phyloP scores from a whole-genome alignment of 305 asterid species.

The Stenogyne calaminthoides region DNA sequence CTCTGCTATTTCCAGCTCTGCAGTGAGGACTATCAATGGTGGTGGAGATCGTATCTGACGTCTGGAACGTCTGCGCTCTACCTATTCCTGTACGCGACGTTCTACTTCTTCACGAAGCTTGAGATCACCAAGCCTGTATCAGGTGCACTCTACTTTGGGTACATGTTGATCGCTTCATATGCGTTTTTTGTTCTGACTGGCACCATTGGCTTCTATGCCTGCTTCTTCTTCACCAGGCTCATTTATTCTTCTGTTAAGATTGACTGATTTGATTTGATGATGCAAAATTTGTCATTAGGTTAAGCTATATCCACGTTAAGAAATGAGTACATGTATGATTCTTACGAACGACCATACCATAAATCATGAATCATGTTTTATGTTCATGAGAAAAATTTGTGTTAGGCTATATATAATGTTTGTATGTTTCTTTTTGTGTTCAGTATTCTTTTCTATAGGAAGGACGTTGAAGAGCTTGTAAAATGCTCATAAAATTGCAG shows the following conservation, averaged over 20 bases:
- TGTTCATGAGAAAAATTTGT: not conserved
- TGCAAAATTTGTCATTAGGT: not conserved
- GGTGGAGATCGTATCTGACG: conserved; percentile 81
- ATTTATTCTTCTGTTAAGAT: conserved; percentile 78
- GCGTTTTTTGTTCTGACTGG: conserved; percentile 71
- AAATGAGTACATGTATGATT: conserved; percentile 28
- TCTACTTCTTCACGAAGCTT: conserved; percentile 76
- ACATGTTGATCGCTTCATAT: conserved; percentile 68
- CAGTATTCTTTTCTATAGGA: conserved; percentile 17
- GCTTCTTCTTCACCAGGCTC: conserved; percentile 74
- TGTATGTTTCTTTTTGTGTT: no score
- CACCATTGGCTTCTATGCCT: conserved; percentile 70
- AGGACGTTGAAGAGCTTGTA: conserved; percentile 7
- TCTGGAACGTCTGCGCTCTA: conserved; percentile 78
- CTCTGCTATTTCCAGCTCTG: conserved; percentile 79
- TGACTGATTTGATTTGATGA: conserved; percentile 45
- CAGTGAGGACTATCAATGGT: conserved; percentile 74
- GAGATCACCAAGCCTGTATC: conserved; percentile 72
- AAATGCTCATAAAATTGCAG: conserved; percentile 20
- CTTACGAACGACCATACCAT: conserved; percentile 5
- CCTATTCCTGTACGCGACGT: conserved; percentile 70
- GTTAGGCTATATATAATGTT: conserved; percentile 14
- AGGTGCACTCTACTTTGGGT: conserved; percentile 66
- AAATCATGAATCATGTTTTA: not conserved
- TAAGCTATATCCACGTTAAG: not conserved